Conservation (phyloP, 75 land plant species). For the Cunninghamia lanceolata region DNA sequence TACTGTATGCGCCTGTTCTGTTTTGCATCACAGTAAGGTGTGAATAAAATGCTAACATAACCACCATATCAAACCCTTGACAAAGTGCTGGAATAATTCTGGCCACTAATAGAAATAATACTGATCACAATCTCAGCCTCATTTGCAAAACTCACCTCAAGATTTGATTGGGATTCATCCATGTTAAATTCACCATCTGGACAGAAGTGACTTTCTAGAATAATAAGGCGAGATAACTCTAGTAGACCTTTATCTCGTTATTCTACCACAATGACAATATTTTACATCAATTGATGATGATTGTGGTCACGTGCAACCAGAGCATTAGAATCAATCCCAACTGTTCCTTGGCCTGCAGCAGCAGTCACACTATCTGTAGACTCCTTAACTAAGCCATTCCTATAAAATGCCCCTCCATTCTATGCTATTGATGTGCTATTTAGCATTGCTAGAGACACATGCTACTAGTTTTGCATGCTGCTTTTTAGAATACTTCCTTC, state of each 20-base stretch:
- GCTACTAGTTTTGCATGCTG: too few relatives aligned
- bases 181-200: conserved; percentile 58
- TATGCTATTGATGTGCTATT: too few relatives aligned
- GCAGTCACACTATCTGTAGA: conserved; percentile 71
- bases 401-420: too few relatives aligned
- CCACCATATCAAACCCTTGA: conserved; percentile 99
- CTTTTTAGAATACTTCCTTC: too few relatives aligned
- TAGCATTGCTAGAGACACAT: too few relatives aligned
- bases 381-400: too few relatives aligned
- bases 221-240: conserved; percentile 86
- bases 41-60: too few relatives aligned
- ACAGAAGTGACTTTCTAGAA: conserved; percentile 70
- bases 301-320: conserved; percentile 83
- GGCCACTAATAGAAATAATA: conserved; percentile 96
- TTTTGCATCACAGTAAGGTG: too few relatives aligned
- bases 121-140: conserved; percentile 99
- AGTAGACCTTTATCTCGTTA: conserved; percentile 85
- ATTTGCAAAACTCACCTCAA: conserved; percentile 98
- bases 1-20: too few relatives aligned
- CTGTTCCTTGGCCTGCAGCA: conserved; percentile 82
- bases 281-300: conserved; percentile 76
- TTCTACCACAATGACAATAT: conserved; percentile 84
- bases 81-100: conserved; percentile 73
- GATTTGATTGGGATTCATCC: conserved; percentile 85
- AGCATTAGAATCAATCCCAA: conserved; percentile 92